Base-by-base conservation (phyloP, 768 basidiomycete species). In the Serendipita indica region DNA sequence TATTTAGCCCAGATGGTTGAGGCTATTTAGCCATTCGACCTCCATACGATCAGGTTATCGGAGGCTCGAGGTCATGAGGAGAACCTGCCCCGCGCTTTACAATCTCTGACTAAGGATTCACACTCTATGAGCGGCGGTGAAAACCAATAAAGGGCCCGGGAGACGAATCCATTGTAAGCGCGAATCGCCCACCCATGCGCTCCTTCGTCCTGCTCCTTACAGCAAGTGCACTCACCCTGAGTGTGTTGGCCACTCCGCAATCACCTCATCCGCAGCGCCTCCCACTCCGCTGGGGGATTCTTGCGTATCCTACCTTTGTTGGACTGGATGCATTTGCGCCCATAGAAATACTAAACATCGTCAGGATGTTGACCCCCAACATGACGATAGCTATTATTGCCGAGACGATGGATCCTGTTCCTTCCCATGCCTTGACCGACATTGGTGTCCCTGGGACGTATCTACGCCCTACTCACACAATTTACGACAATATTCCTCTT, bases 291-390 rank as follows among this genome's bases (percentile, higher is more conserved):
- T 54, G 49, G 49, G 49, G 49, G 32, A 18, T 54, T 4, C 30
- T 54, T 16, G 49, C 49, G 32, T 54, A 25, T 28, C 49, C 49
- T 22, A 54, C 7, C 3, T 54, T 28, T 18, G 49, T 54, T 18
- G 49, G 49, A 54, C 22, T 54, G 22, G 63, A 60, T 33, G 59
- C 35, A 3, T 60, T 33, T 33, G 59, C 45, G 13, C 46, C 46
- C 7, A 43, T 60, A 7, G 45, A 49, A 25, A 25, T 49, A 12
- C 43, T 60, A 14, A 49, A 60, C 3, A 28, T 49, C 25, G 37
- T 52, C 33, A 34, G 30, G 3, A 12, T 54, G 6, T 12, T n/a
- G 5, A 49, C 49, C 1, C 59, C 59, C 10, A 57, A 57, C 30
- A 32, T 60, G 46, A 60, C 35, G 6, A 30, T 60, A 14, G 20